Conservation (phyloP, 2,329 filamentous ascomycete genomes). For the Aspergillus calidoustus region DNA sequence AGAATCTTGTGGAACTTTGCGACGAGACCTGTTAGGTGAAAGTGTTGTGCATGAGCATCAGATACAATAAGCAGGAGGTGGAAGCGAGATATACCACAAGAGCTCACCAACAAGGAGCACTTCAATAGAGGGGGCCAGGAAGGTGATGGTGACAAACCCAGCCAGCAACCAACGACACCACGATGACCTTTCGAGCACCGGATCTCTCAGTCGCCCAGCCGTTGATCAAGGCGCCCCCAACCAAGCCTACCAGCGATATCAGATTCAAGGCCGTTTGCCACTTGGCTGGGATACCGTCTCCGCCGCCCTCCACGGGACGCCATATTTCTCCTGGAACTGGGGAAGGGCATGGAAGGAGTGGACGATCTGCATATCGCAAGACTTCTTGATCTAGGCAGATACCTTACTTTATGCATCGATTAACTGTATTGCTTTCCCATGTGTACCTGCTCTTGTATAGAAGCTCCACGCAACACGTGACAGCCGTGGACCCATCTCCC, state of each 20-base stretch:
- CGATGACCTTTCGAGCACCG: no score
- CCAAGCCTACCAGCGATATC: constrained; percentile 56
- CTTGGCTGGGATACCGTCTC: constrained; percentile 43
- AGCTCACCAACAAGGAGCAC: constrained; percentile 58
- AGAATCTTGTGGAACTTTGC: no score
- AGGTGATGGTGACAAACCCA: constrained; percentile 63
- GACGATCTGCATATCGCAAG: constrained; percentile 56
- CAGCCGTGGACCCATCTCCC: no score
- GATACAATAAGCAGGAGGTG: no score
- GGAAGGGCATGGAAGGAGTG: constrained; percentile 52
- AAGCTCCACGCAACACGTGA: no score
- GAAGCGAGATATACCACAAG: background rate
- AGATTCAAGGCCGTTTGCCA: constrained; percentile 53
- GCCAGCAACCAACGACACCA: constrained; percentile 54
- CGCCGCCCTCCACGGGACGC: constrained; percentile 30
- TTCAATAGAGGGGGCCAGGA: constrained; percentile 39
- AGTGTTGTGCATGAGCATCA: no score
- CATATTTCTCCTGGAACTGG: constrained; percentile 46
- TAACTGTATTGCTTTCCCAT: no score
- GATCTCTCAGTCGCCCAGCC: constrained; percentile 55
- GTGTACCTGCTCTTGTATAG: no score
- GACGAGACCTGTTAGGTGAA: no score
- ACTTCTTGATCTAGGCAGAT: constrained; percentile 47
- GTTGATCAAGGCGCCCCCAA: constrained; percentile 65
- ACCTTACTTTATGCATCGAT: no score